Base-by-base conservation (phyloP, 805 yeast species). In the Ogataea siamensis region DNA sequence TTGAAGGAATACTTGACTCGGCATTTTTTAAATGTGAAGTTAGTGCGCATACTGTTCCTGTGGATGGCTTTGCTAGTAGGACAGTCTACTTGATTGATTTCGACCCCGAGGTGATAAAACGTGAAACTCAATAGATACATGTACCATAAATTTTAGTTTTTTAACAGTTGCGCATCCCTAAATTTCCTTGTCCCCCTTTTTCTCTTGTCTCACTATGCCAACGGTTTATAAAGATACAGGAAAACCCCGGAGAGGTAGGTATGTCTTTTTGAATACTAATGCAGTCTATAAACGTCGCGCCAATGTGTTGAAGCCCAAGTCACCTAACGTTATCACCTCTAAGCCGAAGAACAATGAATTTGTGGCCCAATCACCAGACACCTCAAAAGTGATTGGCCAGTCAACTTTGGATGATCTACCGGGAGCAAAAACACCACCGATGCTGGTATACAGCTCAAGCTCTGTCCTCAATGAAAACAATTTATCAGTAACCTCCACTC, bases 31-130 rank as follows among this genome's bases (percentile, higher is more conserved):
- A 73, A 38, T 88, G 91, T 10, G 68, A 66, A 31, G 95, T 87
- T 6, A 76, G 84, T n/a, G 95, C 96, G 1, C 95, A 87, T 54
- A 71, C 81, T 0, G 86, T 80, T 12, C 83, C 85, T 1, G 60
- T 70, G 2, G 82, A 73, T 2, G 74, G 69, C 3, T 55, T 52
- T 21, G 87, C 91, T 0, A 60, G 71, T 42, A 63, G 87, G 42
- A 87, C 96, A 0, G 89, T 87, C 0, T 87, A 80, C 51, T 67
- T 87, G 45, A 73, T 87, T 28, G 81, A 83, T 50, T 83, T 87
- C 41, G 85, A 82, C 44, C 68, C 71, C 4, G 65, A 64, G 47
- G 76, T 81, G 7, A 58, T 78, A 5, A 66, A 69, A 33, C 64
- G 87, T 47, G 87, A 82, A 14, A 12, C 37, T 19, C 20, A 17